Conservation (phyloP, 768 basidiomycete species). For the Tricholoma saponaceum region DNA sequence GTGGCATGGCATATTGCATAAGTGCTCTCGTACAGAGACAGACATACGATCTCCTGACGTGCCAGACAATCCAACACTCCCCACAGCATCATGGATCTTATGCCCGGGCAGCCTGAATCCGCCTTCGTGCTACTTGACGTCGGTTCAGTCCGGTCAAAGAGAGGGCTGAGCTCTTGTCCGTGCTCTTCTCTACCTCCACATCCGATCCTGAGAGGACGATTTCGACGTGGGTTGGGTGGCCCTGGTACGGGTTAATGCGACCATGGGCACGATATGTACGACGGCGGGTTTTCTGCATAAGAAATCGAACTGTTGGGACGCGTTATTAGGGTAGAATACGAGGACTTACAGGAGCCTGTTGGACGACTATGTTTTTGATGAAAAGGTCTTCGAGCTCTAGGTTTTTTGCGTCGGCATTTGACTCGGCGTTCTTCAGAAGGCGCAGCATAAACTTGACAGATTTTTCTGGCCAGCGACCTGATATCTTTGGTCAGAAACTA, state of each 20-base stretch:
- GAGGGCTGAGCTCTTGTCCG: conserved; percentile 62
- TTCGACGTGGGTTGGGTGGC: conserved; percentile 95
- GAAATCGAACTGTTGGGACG: not conserved
- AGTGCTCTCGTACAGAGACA: conserved; percentile 18
- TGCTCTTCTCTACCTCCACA: conserved; percentile 87
- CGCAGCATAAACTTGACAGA: conserved; percentile 93
- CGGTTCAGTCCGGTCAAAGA: conserved; percentile 72
- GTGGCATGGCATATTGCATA: conserved; percentile 19
- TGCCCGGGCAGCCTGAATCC: conserved; percentile 79
- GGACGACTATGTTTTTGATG: conserved; percentile 97
- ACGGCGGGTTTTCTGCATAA: conserved; percentile 86
- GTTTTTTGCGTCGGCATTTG: conserved; percentile 98
- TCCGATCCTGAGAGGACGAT: conserved; percentile 81
- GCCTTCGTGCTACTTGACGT: conserved; percentile 81
- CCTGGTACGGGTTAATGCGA: conserved; percentile 99
- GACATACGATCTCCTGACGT: conserved; percentile 18
- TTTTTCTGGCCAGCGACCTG: conserved; percentile 99
- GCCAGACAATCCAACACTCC: conserved; percentile 10
- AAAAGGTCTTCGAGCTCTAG: conserved; percentile 86
- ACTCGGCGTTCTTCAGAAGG: conserved; percentile 97
- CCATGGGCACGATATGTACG: conserved; percentile 98
- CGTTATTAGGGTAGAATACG: not conserved
- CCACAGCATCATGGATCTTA: conserved; percentile 21
- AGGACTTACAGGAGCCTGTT: conserved; percentile 90
- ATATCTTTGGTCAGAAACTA: not conserved